A percentile compares a stretch with the other conserved stretches of the same genome.
Conservation (phyloP, 2,329 filamentous ascomycete genomes). For the Paecilomyces niveus region DNA sequence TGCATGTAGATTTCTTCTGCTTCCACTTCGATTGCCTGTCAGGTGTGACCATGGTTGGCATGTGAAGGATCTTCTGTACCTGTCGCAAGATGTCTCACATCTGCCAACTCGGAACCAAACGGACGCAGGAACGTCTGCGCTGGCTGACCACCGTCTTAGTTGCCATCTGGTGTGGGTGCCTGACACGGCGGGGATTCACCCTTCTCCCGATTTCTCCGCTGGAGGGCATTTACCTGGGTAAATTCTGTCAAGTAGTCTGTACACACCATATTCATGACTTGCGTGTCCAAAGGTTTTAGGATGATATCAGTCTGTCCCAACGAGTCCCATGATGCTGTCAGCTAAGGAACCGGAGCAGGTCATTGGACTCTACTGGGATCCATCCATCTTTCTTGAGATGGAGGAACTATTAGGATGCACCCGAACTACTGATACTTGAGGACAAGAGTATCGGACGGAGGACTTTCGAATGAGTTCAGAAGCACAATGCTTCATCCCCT, state of each 20-base stretch:
- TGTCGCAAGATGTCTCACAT: background rate
- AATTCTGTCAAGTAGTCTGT: too few relatives aligned
- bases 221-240: too few relatives aligned
- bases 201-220: background rate
- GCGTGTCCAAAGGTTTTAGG: background rate
- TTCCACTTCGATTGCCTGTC: background rate
- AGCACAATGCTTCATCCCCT: background rate
- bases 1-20: background rate
- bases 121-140: background rate
- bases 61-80: background rate
- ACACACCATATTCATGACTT: background rate
- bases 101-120: background rate
- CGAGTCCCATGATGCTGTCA: background rate
- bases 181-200: background rate
- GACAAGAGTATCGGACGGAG: background rate
- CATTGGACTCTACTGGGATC: background rate
- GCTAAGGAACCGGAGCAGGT: background rate
- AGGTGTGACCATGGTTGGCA: background rate
- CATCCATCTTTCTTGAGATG: background rate
- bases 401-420: background rate
- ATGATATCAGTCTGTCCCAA: background rate
- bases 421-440: background rate
- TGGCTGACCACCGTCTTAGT: background rate
- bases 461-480: background rate
- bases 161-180: background rate